Base-by-base conservation (phyloP, 495 filamentous ascomycete species). In the Neurospora intermedia region DNA sequence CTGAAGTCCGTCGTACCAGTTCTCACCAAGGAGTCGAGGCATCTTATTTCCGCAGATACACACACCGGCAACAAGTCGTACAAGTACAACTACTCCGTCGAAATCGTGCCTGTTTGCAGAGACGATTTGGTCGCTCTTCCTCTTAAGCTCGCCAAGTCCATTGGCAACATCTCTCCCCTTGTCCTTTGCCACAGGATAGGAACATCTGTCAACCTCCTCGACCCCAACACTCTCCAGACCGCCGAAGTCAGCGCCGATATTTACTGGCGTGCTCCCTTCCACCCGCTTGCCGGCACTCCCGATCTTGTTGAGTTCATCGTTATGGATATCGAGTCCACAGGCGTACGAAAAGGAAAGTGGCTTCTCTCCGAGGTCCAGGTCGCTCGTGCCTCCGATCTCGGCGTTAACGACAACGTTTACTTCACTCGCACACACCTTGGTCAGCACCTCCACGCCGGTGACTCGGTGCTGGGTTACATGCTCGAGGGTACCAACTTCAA, bases 71-170 rank as follows among this genome's bases (percentile, higher is more conserved):
- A 89, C 20, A 95, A 93, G 81, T 91, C 89, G 11, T 98, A 94
- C 87, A 99, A 99, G 79, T 97, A 96, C 84, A 90, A 90, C 11
- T 98, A 88, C 82, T 94, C 93, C 0, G 86, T 91, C 69, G 92
- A 97, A 74, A 78, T 99, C 13, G 89, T 97, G 15, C 96, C 96
- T 0, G 91, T 98, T 46, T 98, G 96, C 85, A 97, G 97, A 82
- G 96, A 99, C 75, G 96, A 99, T 78, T 84, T 99, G 10, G 92
- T 98, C 7, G 94, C 93, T 5, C 82, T 99, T n/a, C 96, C 96
- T 0, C 85, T 96, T 62, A 94, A 94, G 74, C 84, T 98, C 27
- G 96, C 96, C 3, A 92, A 91, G 75, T 86, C 89, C 38, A 83
- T 94, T 31, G 96, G 96, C 72, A 97, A 97, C 79, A 97, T 97